phyloP scores from a whole-genome alignment of 768 basidiomycete species.

The Mycena alexandri region DNA sequence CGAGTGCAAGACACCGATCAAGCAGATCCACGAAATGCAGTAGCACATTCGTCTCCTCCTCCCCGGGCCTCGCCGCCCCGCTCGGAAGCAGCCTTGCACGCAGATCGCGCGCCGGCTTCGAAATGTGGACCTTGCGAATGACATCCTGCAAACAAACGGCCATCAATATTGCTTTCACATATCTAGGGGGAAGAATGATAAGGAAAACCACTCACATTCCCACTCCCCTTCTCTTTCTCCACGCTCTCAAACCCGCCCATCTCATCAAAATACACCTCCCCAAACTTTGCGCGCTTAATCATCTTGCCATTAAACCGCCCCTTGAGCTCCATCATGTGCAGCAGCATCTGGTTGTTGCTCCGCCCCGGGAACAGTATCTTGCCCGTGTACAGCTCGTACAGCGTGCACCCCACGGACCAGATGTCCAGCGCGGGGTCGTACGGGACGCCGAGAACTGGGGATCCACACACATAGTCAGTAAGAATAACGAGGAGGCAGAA shows the following conservation, averaged over 20 bases:
- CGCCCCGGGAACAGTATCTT: constrained; percentile 98
- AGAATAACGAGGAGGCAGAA: constrained; percentile 29
- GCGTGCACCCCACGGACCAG: constrained; percentile 97
- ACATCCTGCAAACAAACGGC: constrained; percentile 69
- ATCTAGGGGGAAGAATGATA: constrained; percentile 16
- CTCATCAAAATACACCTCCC: constrained; percentile 94
- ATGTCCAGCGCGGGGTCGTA: constrained; percentile 95
- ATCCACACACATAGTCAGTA: constrained; percentile 20
- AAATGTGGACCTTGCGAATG: constrained; percentile 83
- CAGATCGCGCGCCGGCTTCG: constrained; percentile 87
- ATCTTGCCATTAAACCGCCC: constrained; percentile 93
- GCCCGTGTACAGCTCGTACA: constrained; percentile 96
- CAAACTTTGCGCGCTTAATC: constrained; percentile 96
- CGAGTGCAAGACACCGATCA: constrained; percentile 90
- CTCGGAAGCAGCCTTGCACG: constrained; percentile 83
- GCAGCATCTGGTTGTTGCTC: constrained; percentile 97
- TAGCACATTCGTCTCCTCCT: constrained; percentile 88
- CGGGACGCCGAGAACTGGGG: constrained; percentile 90
- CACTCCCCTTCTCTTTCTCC: constrained; percentile 87
- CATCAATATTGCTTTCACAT: constrained; percentile 38
- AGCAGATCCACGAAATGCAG: constrained; percentile 88
- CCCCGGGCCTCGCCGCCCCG: constrained; percentile 70
- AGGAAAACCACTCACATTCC: constrained; percentile 69
- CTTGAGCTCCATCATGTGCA: constrained; percentile 98
- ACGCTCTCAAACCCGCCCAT: constrained; percentile 87